Evolutionary conservation across 2,329 filamentous ascomycete genomes (phyloP).

Genomic region (Chaetothyriales sp.): DNA sequence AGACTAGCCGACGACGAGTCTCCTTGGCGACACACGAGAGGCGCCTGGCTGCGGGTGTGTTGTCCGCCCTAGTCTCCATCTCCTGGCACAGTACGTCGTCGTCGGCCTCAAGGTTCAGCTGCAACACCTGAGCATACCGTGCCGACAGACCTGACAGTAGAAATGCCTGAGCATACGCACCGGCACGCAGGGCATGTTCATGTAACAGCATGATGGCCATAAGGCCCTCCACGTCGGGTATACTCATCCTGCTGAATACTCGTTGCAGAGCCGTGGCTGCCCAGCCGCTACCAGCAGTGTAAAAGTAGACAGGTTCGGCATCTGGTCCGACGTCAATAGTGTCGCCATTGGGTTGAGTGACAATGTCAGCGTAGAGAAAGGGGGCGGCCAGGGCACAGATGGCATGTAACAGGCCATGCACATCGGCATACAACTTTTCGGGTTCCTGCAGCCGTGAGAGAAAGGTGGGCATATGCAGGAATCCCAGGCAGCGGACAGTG

Average conservation of each 20-base stretch:
- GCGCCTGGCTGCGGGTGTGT: constrained; percentile 4
- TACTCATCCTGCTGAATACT: constrained; percentile 1
- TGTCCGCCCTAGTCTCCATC: background rate
- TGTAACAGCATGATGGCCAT: constrained; percentile 19
- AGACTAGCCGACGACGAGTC: constrained; percentile 20
- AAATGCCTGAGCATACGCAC: constrained; percentile 22
- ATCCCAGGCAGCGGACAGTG: constrained; percentile 18
- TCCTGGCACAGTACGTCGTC: constrained; percentile 20
- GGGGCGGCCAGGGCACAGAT: constrained; percentile 18
- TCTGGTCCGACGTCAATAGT: background rate
- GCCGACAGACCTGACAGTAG: constrained; percentile 21
- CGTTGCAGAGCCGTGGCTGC: constrained; percentile 2
- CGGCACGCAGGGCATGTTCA: constrained; percentile 20
- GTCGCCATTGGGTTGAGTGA: constrained; percentile 1
- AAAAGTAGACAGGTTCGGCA: background rate
- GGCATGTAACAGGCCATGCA: constrained; percentile 16
- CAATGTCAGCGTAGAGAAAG: constrained; percentile 4
- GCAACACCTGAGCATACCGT: constrained; percentile 20
- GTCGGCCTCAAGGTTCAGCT: constrained; percentile 22
- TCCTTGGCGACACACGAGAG: constrained; percentile 11
- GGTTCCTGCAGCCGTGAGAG: constrained; percentile 18
- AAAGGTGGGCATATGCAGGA: constrained; percentile 19
- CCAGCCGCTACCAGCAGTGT: constrained; percentile 4
- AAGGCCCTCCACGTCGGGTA: constrained; percentile 4
- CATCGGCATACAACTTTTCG: constrained; percentile 6